Percentiles rank a stretch among this genome's conserved stretches.
Evolutionary conservation across 305 asterid species (phyloP).

Genomic region (Caryopteris hybrid): DNA sequence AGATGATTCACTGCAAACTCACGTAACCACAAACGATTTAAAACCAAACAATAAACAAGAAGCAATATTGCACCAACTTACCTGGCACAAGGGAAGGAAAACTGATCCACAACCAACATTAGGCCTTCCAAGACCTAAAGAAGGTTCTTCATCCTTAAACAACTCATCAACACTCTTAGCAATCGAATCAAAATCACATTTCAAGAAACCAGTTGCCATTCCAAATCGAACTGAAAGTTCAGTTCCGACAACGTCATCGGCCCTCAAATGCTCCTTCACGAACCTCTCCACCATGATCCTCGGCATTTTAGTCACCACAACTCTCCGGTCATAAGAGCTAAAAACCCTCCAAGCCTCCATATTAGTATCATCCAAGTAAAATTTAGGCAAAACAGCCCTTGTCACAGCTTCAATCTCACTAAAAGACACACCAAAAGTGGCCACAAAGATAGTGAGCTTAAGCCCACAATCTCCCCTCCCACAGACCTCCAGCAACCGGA

Average conservation of each 20-base stretch:
- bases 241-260: slow-evolving; percentile 60
- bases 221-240: slow-evolving; percentile 55
- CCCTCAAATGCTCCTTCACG: slow-evolving; percentile 69
- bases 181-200: slow-evolving; percentile 30
- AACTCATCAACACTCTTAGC: slow-evolving; percentile 23
- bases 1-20: too few species aligned
- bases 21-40: too few species aligned
- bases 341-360: slow-evolving; percentile 67
- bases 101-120: slow-evolving; percentile 22
- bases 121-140: slow-evolving; percentile 55
- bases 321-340: slow-evolving; percentile 35
- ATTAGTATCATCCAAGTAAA: slow-evolving; percentile 57
- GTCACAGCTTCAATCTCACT: slow-evolving; percentile 70
- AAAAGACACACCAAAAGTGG: slow-evolving; percentile 52
- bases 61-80: slow-evolving; percentile 14
- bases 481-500: slow-evolving; percentile 39
- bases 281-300: slow-evolving; percentile 79
- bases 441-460: slow-evolving; percentile 54
- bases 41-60: too few species aligned
- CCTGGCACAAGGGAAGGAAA: slow-evolving; percentile 52
- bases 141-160: slow-evolving; percentile 37
- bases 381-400: slow-evolving; percentile 78
- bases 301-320: slow-evolving; percentile 74
- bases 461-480: slow-evolving; percentile 52
- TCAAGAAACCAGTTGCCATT: slow-evolving; percentile 56